phyloP scores from a whole-genome alignment of 805 yeast species.

The Tetrapisispora namnaoensis region DNA sequence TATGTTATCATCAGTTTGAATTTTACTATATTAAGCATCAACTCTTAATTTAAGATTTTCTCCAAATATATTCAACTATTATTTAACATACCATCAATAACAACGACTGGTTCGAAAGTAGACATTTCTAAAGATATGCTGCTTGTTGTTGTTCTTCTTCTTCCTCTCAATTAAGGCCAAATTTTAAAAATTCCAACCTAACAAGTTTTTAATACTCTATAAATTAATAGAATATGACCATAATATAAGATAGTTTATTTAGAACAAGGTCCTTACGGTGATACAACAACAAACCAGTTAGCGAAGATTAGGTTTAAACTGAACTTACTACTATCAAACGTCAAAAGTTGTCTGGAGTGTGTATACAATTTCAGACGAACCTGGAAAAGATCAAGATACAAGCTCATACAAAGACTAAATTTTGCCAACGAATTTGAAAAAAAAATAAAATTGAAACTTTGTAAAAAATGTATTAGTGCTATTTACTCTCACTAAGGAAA shows the following conservation, averaged over 20 bases:
- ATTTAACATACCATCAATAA: constrained; percentile 75
- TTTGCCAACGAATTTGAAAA: not conserved
- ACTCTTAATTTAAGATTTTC: no score
- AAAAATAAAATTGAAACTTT: no score
- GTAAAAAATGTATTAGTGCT: not conserved
- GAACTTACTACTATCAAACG: not conserved
- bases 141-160: not conserved
- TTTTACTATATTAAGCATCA: no score
- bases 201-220: not conserved
- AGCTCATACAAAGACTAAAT: not conserved
- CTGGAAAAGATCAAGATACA: not conserved
- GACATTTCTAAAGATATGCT: constrained; percentile 29
- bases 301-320: not conserved
- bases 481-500: no score
- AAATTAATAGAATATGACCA: not conserved
- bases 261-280: not conserved
- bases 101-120: constrained; percentile 92
- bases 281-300: not conserved
- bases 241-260: no score
- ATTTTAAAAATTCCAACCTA: not conserved
- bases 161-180: not conserved
- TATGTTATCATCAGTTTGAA: no score
- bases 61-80: not conserved
- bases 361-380: not conserved
- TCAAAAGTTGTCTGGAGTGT: not conserved